Evolutionary conservation across 495 filamentous ascomycete species (phyloP), one percentile per base, ranked within the genome.

Genomic region (Aspergillus wentii): DNA sequence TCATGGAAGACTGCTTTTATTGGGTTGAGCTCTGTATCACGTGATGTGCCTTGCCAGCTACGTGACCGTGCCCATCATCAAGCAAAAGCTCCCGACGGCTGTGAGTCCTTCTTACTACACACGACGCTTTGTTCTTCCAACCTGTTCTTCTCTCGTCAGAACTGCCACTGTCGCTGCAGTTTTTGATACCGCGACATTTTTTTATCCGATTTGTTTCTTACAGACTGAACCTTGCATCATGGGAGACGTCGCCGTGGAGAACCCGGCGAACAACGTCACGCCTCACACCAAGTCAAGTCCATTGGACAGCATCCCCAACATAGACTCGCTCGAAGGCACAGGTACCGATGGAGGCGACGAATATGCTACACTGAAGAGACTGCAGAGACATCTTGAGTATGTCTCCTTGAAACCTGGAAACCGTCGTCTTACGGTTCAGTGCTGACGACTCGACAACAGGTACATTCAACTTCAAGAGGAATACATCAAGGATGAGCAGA

Each of bases 401-500:
- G 76, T 53, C 26, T 13, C 8, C 33, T 51, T 37, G 20, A 29
- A 27, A 21, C 14, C 11, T 21, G 10, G 23, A 28, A 13, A 3
- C 25, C 10, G 23, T 26, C 27, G 2, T 18, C 26, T 34, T 5
- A 18, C 17, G 13, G 14, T 30, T 26, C 17, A 17, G 25, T 41
- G 49, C 62, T 74, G 48, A 74, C 57, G 17, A 26, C 33, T 41
- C 33, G 32, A 38, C 27, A 26, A 23, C 30, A 88, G 84, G 61
- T 95, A 95, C 66, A 96, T 98, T 59, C 84, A 94, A 60, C 76
- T 98, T 47, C 92, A 98, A 68, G 92, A 98, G 69, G 94, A 98
- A 61, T 98, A 97, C 69, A 98, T 98, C 78, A 98, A 98, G 71
- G 94, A 98, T 76, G 92, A 98, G 74, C 92, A 98, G 66, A 81